Base-by-base conservation (phyloP, 371 early-diverging fungal genomes). In the Rhizopus microsporus region DNA sequence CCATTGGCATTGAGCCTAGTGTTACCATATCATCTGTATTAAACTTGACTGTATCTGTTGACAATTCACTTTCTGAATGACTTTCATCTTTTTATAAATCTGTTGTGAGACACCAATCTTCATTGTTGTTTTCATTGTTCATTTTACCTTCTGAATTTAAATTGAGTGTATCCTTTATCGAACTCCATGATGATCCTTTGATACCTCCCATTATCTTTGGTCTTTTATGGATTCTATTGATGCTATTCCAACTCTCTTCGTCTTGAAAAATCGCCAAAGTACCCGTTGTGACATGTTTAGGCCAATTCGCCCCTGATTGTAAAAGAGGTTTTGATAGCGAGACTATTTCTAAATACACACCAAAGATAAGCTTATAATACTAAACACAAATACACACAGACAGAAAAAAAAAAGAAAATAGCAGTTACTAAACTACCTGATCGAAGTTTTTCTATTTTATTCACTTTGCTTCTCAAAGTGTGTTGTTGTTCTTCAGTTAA, bases 401-500 rank as follows among this genome's bases (percentile, higher is more conserved):
- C 23, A 23, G 23, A 23, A 23, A 23, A 23, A 23, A 4, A 46
- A 23, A 46, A 46, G 1, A 43, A 12, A 43, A 43, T 15, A 43
- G 43, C 43, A n/a, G 7, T 51, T 44, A 23, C 23, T 23, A 23
- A 23, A 23, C 23, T 64, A 78, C 79, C 74, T 61, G 71, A 59
- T 51, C 74, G 70, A 7, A 78, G 45, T 2, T 67, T 59, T 42
- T 78, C 79, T 37, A 78, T 78, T 55, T 74, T 69, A 6, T 56
- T 62, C 40, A 57, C 68, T 56, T 75, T 78, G 49, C 64, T 62
- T 53, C 62, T 57, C 16, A 78, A 52, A 43, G 67, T 65, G 29
- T 49, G 54, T 50, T 78, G 76, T 29, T 78, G 79, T 45, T 78
- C 76, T 56, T 75, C 79, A 13, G 70, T 67, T 40, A 75, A 68